These are phyloP conservation scores for Phytophthora melonis DNA, from an alignment of 352 stramenopile species.

Conservation along the genomic window DNA sequence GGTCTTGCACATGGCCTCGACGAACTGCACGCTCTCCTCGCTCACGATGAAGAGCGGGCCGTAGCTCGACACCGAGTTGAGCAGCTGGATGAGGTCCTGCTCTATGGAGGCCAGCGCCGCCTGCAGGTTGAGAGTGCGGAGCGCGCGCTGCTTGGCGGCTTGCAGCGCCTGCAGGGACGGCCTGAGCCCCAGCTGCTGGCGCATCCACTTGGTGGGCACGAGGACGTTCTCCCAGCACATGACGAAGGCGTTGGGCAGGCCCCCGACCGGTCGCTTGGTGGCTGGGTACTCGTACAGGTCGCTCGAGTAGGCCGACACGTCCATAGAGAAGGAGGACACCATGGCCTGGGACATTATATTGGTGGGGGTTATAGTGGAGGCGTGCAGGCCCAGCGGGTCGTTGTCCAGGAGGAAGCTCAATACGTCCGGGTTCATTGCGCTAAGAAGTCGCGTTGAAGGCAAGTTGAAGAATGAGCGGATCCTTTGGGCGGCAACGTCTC, in stretches of 20 bases:
- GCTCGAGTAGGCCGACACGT: conserved; percentile 62
- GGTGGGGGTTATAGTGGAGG: conserved; percentile 1
- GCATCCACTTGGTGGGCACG: conserved; percentile 70
- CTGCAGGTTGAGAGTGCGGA: conserved; percentile 57
- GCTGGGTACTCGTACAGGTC: conserved; percentile 66
- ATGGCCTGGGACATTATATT: conserved; percentile 60
- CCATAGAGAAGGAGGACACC: conserved; percentile 73
- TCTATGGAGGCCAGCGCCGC: conserved; percentile 66
- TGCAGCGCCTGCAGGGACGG: conserved; percentile 49
- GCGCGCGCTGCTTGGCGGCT: conserved; percentile 55
- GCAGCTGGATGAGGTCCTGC: conserved; percentile 60
- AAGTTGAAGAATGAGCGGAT: conserved; percentile 29
- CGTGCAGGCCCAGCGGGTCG: conserved; percentile 1
- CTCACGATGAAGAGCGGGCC: conserved; percentile 76
- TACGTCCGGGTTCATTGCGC: conserved; percentile 42
- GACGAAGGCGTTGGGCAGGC: conserved; percentile 66
- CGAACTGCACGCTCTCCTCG: conserved; percentile 67
- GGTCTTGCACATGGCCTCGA: conserved; percentile 65
- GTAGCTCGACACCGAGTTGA: conserved; percentile 55
- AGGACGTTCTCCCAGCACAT: conserved; percentile 79
- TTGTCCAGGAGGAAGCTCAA: conserved; percentile 43
- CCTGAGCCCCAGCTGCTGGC: conserved; percentile 58
- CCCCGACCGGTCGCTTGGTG: conserved; percentile 24
- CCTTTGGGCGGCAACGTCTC: not conserved
- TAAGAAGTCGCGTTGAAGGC: conserved; percentile 2